phyloP scores from a whole-genome alignment of 805 yeast species.

The Myxozyma geophila region DNA sequence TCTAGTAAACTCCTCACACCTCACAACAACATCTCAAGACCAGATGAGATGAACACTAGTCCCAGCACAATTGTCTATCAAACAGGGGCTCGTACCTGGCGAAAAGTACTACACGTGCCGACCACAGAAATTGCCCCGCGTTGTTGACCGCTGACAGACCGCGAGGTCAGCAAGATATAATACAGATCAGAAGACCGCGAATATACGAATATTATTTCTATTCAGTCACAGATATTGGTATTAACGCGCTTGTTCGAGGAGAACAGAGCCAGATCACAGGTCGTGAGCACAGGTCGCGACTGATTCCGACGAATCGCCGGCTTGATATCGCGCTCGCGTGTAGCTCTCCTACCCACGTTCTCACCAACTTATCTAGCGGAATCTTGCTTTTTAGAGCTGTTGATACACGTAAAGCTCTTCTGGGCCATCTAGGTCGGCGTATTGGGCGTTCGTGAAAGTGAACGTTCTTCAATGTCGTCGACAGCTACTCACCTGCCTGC shows the following conservation, averaged over 20 bases:
- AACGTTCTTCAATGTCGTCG: constrained; percentile 10
- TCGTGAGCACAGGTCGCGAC: neutral
- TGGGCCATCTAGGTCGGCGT: too few species aligned
- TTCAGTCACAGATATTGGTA: too few species aligned
- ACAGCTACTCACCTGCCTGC: constrained; percentile 1
- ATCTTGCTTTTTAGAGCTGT: neutral
- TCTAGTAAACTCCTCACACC: too few species aligned
- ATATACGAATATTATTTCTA: neutral
- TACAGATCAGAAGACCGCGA: neutral
- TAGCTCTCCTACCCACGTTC: neutral
- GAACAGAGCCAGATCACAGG: neutral
- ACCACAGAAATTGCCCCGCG: neutral
- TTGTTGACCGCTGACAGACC: neutral
- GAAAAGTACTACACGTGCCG: constrained; percentile 9
- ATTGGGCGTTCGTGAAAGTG: too few species aligned
- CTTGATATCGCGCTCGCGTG: neutral
- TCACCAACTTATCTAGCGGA: neutral
- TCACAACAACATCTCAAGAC: neutral
- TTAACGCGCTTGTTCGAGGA: neutral
- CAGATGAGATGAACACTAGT: neutral
- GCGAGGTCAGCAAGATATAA: neutral
- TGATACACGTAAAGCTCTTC: too few species aligned
- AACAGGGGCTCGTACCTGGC: constrained; percentile 3
- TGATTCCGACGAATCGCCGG: constrained; percentile 10
- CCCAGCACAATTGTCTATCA: neutral